Base-by-base conservation (phyloP, 2,329 filamentous ascomycete genomes). In the Sarocladiaceae sp. region DNA sequence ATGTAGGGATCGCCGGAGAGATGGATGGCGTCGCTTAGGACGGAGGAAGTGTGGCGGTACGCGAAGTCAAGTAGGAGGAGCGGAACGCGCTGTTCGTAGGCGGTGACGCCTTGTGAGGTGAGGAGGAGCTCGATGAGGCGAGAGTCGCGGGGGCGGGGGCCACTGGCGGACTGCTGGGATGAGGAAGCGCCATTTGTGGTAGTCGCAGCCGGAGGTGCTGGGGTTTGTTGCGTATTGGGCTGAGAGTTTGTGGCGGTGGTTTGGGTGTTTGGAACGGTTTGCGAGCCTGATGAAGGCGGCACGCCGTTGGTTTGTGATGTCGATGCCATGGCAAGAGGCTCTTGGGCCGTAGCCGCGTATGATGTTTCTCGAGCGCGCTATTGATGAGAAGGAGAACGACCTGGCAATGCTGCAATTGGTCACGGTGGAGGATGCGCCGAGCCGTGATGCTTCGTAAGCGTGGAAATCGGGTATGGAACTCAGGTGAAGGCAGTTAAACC, bases 51-150 rank as follows among this genome's bases (percentile, higher is more conserved):
- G 71, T 89, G 86, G 29, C 87, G 81, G 73, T 93, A 93, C 40
- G 87, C 85, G 59, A 91, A 91, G 68, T 93, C 87, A 60, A 93
- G 81, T 40, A 93, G 80, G 47, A 90, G 80, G 1, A 91, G 76
- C 1, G 87, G 87, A 1, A 93, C 86, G 56, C 87, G 85, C 61
- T 85, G 79, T 62, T 91, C 86, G 71, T 88, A 93, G 32, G 82
- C 74, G 4, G 83, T 82, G 9, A 91, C 85, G 57, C 86, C 86
- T 55, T 89, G 83, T 6, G 83, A 84, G 16, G 82, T 83, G 40
- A 93, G 80, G 43, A 93, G 77, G 15, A 90, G 78, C 66, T 91
- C 86, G 55, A 93, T 79, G 12, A 88, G 80, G 56, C 86, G 82
- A 13, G 83, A 79, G 62, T 93, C 87, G 65, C 86, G 84, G 1